Conservation (phyloP, 805 yeast genomes). For the Cyberlindnera mississippiensis region DNA sequence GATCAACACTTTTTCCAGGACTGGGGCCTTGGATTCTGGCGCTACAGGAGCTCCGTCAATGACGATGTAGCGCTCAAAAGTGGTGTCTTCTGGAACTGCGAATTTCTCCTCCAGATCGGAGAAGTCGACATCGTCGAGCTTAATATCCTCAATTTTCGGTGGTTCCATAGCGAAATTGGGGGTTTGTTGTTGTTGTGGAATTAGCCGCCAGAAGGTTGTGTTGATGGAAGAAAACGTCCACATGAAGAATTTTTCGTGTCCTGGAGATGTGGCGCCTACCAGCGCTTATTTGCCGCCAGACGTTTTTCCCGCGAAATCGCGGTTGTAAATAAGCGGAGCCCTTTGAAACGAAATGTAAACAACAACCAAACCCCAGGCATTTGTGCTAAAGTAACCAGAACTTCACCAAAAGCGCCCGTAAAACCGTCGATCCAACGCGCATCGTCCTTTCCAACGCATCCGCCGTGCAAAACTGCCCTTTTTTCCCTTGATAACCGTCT, state of each 20-base stretch:
- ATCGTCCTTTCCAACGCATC: too few relatives aligned
- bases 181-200: too few relatives aligned
- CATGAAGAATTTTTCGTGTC: too few relatives aligned
- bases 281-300: too few relatives aligned
- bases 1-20: conserved; percentile 77
- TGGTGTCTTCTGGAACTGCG: conserved; percentile 54
- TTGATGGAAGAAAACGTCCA: too few relatives aligned
- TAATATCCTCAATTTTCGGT: conserved; percentile 42
- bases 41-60: conserved; percentile 96
- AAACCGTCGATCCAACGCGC: not conserved
- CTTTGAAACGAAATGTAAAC: conserved; percentile 1
- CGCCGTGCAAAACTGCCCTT: too few relatives aligned
- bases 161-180: conserved; percentile 30
- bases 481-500: too few relatives aligned
- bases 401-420: not conserved
- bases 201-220: too few relatives aligned
- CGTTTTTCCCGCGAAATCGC: too few relatives aligned
- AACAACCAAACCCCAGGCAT: not conserved
- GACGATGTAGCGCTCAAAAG: conserved; percentile 73
- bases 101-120: conserved; percentile 80
- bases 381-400: not conserved
- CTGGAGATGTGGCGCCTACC: too few relatives aligned
- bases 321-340: conserved; percentile 3
- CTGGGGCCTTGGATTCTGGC: conserved; percentile 82
- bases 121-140: conserved; percentile 69